phyloP scores from a whole-genome alignment of 768 basidiomycete genomes.

The Leucocoprinus leucothites region DNA sequence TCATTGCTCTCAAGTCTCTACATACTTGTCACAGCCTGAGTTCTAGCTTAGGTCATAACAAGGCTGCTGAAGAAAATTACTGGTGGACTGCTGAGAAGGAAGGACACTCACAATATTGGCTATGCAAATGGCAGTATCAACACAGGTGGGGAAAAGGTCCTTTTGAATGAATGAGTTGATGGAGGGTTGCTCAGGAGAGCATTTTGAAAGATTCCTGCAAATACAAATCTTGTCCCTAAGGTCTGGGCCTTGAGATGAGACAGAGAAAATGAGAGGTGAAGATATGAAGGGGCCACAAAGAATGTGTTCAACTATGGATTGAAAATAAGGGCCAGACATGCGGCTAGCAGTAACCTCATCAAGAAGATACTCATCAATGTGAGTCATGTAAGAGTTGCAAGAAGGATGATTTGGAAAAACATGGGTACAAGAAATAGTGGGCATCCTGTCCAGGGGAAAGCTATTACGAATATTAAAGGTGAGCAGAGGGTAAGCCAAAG shows the following conservation, averaged over 20 bases:
- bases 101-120: conserved; percentile 23
- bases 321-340: conserved; percentile 25
- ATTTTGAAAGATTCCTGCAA: conserved; percentile 27
- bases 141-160: conserved; percentile 24
- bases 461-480: conserved; percentile 25
- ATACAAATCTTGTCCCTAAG: conserved; percentile 22
- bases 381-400: not conserved
- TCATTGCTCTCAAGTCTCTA: no score
- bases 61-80: no score
- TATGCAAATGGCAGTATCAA: conserved; percentile 21
- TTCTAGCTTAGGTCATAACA: no score
- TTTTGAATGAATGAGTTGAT: conserved; percentile 23
- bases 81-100: no score
- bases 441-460: conserved; percentile 32
- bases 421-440: conserved; percentile 15
- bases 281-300: conserved; percentile 26
- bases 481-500: conserved; percentile 24
- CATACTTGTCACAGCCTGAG: no score
- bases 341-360: conserved; percentile 18
- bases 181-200: conserved; percentile 5
- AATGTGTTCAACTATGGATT: conserved; percentile 14
- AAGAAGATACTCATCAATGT: conserved; percentile 17
- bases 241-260: conserved; percentile 21
- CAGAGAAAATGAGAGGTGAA: conserved; percentile 24
- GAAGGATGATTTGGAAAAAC: conserved; percentile 23